A percentile compares a stretch with the other conserved stretches of the same genome.
Conservation (phyloP, 768 basidiomycete genomes). For the Gyrodon lividus region DNA sequence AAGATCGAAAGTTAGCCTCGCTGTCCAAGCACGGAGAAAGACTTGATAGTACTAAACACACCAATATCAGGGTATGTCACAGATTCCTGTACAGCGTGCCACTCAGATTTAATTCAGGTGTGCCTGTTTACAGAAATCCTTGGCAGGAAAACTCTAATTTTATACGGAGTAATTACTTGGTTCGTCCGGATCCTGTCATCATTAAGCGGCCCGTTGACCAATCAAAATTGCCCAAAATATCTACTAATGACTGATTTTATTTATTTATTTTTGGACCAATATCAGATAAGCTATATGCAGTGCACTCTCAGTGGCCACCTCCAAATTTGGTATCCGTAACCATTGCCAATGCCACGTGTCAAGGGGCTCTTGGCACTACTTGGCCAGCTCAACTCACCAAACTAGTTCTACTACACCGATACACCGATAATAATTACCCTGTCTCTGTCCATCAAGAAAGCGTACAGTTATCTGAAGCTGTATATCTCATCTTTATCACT, state of each 20-base stretch:
- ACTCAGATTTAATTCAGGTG: conserved; percentile 20
- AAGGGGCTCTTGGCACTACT: background rate
- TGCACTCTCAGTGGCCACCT: too few species aligned
- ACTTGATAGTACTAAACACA: background rate
- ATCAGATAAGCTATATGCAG: conserved; percentile 2
- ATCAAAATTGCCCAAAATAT: conserved; percentile 19
- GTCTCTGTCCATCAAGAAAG: background rate
- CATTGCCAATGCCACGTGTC: too few species aligned
- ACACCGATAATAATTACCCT: background rate
- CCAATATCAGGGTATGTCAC: background rate
- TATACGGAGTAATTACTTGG: conserved; percentile 20
- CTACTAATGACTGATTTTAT: background rate
- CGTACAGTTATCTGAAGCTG: background rate
- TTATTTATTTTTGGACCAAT: conserved; percentile 17
- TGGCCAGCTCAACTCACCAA: conserved; percentile 9
- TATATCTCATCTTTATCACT: too few species aligned
- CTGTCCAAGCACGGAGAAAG: background rate
- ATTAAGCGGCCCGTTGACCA: conserved; percentile 18
- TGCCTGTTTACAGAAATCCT: conserved; percentile 31
- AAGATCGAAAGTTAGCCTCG: background rate
- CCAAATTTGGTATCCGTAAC: conserved; percentile 17
- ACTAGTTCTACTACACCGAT: too few species aligned
- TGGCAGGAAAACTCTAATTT: conserved; percentile 33
- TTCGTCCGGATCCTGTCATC: conserved; percentile 19
- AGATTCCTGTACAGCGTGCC: too few species aligned